phyloP scores from a whole-genome alignment of 768 basidiomycete species.

The Suillus subluteus region DNA sequence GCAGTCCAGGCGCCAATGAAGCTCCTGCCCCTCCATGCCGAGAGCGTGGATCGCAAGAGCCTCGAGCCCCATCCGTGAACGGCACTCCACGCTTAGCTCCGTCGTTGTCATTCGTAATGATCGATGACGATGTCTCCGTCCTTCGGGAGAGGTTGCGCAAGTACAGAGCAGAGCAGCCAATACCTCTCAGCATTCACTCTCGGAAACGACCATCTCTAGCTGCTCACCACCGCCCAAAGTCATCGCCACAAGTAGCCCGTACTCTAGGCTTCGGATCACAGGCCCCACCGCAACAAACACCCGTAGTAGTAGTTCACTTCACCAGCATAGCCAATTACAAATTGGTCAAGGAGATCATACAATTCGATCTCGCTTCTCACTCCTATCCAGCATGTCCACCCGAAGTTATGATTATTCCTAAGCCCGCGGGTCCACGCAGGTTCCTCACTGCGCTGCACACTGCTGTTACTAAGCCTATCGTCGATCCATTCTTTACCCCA shows the following conservation, averaged over 20 bases:
- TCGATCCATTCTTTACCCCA: constrained; percentile 93
- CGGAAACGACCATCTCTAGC: constrained; percentile 74
- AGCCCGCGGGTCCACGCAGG: constrained; percentile 93
- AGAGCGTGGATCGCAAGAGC: constrained; percentile 23
- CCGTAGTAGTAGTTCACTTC: constrained; percentile 75
- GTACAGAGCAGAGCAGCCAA: constrained; percentile 57
- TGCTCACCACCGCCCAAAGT: constrained; percentile 71
- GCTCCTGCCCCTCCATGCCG: constrained; percentile 13
- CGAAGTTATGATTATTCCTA: constrained; percentile 96
- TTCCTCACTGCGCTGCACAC: constrained; percentile 93
- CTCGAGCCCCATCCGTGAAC: constrained; percentile 21
- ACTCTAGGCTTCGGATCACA: constrained; percentile 43
- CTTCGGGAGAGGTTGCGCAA: constrained; percentile 75
- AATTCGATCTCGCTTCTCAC: constrained; percentile 55
- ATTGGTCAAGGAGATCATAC: constrained; percentile 81
- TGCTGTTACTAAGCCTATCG: constrained; percentile 79
- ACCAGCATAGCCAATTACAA: constrained; percentile 91
- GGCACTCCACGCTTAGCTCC: constrained; percentile 29
- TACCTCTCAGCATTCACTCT: constrained; percentile 43
- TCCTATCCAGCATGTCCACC: constrained; percentile 59
- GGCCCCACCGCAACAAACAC: constrained; percentile 34
- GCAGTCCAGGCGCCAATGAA: constrained; percentile 18
- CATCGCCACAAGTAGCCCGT: constrained; percentile 78
- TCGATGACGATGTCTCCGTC: constrained; percentile 89
- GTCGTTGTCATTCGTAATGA: constrained; percentile 72